Percentiles rank a stretch among this genome's conserved stretches.
phyloP scores from a whole-genome alignment of 495 filamentous ascomycete genomes.

The Barbatosphaeria neglecta region DNA sequence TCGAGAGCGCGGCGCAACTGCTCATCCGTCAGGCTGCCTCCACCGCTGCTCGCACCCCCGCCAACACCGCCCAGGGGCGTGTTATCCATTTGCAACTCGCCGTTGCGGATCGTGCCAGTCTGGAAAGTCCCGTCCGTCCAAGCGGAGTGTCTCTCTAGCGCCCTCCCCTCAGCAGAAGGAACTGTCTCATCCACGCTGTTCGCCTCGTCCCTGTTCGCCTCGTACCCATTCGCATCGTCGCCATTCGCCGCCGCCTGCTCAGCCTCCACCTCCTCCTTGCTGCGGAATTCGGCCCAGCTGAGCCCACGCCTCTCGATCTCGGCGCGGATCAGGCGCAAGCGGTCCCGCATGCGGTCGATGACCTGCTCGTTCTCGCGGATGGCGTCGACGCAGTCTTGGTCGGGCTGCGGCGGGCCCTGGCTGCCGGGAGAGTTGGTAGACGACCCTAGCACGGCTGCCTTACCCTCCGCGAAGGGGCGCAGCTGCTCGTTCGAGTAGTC shows the following conservation, averaged over 20 bases:
- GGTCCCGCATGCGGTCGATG: conserved; percentile 58
- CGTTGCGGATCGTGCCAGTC: conserved; percentile 32
- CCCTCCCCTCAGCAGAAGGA: background rate
- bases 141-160: conserved; percentile 15
- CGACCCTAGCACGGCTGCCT: conserved; percentile 9
- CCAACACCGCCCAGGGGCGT: background rate
- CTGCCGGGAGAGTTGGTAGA: too few relatives aligned
- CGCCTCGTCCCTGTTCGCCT: background rate
- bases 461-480: conserved; percentile 42
- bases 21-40: conserved; percentile 26
- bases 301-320: conserved; percentile 70
- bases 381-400: conserved; percentile 56
- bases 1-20: conserved; percentile 33
- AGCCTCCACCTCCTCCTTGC: conserved; percentile 23
- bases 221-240: conserved; percentile 20
- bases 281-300: conserved; percentile 51
- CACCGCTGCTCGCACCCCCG: conserved; percentile 14
- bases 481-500: conserved; percentile 67
- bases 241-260: conserved; percentile 4
- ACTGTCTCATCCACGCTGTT: conserved; percentile 1
- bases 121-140: conserved; percentile 47
- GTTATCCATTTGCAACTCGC: conserved; percentile 24
- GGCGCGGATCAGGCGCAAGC: conserved; percentile 52
- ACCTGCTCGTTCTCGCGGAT: conserved; percentile 68
- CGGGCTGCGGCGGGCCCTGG: conserved; percentile 25